phyloP scores from a whole-genome alignment of 768 basidiomycete species.

The Galerina marginata region DNA sequence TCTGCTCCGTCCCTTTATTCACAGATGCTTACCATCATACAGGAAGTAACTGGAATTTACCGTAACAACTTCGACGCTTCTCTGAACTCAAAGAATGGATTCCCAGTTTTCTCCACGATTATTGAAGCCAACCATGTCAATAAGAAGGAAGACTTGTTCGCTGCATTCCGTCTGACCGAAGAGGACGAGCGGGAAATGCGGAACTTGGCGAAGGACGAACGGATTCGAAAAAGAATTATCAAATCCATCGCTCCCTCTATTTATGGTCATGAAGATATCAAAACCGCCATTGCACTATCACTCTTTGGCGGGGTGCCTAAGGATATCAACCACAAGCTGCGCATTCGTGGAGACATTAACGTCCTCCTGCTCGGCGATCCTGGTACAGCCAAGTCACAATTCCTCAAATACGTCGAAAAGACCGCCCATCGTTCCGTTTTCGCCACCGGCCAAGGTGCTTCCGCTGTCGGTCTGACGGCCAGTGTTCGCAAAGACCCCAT shows the following conservation, averaged over 20 bases:
- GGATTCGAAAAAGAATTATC: slow-evolving; percentile 95
- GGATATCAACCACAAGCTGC: slow-evolving; percentile 95
- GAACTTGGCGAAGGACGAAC: slow-evolving; percentile 84
- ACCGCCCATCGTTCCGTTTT: slow-evolving; percentile 98
- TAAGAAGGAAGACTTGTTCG: slow-evolving; percentile 98
- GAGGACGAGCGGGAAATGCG: slow-evolving; percentile 96
- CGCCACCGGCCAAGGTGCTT: slow-evolving; percentile 97
- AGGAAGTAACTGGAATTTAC: slow-evolving; percentile 99
- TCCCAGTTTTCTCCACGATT: slow-evolving; percentile 98
- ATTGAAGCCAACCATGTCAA: slow-evolving; percentile 99
- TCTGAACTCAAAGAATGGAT: slow-evolving; percentile 97
- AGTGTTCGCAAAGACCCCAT: slow-evolving; percentile 99
- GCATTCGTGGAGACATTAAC: slow-evolving; percentile 98
- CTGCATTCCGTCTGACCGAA: slow-evolving; percentile 96
- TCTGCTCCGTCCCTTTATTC: neutral
- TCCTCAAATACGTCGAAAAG: slow-evolving; percentile 99
- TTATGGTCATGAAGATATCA: slow-evolving; percentile 99
- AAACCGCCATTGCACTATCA: slow-evolving; percentile 94
- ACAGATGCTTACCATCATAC: slow-evolving; percentile 6
- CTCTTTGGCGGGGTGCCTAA: slow-evolving; percentile 95
- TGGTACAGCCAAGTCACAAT: slow-evolving; percentile 98
- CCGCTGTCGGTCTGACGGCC: slow-evolving; percentile 97
- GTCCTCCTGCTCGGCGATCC: slow-evolving; percentile 96
- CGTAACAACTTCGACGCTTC: slow-evolving; percentile 99
- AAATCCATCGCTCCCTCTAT: slow-evolving; percentile 99